phyloP scores from a whole-genome alignment of 805 yeast species.

The Candida vaughaniae region DNA sequence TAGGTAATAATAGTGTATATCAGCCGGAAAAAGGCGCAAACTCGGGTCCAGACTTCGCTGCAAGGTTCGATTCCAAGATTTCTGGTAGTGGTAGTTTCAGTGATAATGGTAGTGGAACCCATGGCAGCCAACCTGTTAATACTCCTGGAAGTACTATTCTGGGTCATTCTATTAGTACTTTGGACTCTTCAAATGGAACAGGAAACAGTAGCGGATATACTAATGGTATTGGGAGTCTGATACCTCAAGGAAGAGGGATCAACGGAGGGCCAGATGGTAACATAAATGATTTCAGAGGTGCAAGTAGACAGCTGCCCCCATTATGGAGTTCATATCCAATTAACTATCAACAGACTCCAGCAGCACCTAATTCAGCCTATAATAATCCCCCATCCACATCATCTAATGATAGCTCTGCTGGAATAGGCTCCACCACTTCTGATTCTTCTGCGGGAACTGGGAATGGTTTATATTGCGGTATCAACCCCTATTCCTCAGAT shows the following conservation, averaged over 20 bases:
- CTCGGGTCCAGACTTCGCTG: too few species aligned
- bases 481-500: slow-evolving; percentile 23
- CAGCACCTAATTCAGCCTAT: neutral
- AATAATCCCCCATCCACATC: neutral
- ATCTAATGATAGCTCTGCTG: neutral
- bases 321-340: neutral
- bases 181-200: neutral
- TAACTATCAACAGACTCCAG: neutral
- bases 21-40: too few species aligned
- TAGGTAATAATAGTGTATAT: too few species aligned
- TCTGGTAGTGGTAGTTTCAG: too few species aligned
- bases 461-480: slow-evolving; percentile 14
- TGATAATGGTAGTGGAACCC: too few species aligned
- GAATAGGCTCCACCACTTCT: neutral
- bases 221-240: neutral
- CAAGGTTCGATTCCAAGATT: neutral
- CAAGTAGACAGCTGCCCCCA: neutral
- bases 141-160: neutral
- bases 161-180: neutral
- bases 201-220: neutral
- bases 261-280: neutral
- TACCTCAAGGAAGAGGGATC: neutral
- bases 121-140: neutral
- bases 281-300: too few species aligned
- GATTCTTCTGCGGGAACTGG: neutral